Conservation (phyloP, 2,329 filamentous ascomycete genomes). For the Aureobasidium sp. region DNA sequence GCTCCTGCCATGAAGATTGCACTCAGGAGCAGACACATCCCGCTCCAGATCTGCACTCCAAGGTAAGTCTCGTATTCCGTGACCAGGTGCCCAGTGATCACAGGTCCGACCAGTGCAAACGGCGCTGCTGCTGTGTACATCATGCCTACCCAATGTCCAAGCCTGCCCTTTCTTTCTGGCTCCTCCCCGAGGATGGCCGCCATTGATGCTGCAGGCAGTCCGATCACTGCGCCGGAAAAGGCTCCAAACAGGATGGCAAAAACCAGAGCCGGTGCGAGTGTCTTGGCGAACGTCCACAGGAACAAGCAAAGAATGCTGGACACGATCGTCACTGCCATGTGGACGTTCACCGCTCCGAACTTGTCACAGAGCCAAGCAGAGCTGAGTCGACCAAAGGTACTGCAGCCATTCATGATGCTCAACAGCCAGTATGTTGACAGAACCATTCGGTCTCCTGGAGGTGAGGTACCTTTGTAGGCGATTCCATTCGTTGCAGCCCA, state of each 20-base stretch:
- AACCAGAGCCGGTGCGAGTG: conserved; percentile 34
- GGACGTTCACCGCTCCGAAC: conserved; percentile 41
- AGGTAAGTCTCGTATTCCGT: conserved; percentile 35
- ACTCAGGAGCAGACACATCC: conserved; percentile 35
- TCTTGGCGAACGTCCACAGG: conserved; percentile 38
- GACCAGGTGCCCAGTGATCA: conserved; percentile 43
- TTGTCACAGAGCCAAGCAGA: conserved; percentile 41
- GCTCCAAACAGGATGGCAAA: conserved; percentile 45
- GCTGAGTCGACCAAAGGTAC: conserved; percentile 40
- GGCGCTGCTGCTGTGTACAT: conserved; percentile 43
- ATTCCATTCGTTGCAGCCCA: conserved; percentile 41
- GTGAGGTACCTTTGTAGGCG: conserved; percentile 30
- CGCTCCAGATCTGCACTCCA: conserved; percentile 43
- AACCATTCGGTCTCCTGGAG: conserved; percentile 18
- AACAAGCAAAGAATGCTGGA: conserved; percentile 37
- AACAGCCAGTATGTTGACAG: conserved; percentile 44
- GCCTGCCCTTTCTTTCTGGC: conserved; percentile 30
- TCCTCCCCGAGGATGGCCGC: conserved; percentile 37
- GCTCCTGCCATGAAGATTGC: conserved; percentile 36
- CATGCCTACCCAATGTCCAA: conserved; percentile 48
- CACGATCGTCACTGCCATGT: conserved; percentile 36
- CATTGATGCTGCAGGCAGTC: conserved; percentile 43
- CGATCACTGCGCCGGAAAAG: conserved; percentile 44
- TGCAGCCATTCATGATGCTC: conserved; percentile 44
- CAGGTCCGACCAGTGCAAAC: conserved; percentile 40